Conservation (phyloP, 331 rosid species). For the Acacia pycnantha region DNA sequence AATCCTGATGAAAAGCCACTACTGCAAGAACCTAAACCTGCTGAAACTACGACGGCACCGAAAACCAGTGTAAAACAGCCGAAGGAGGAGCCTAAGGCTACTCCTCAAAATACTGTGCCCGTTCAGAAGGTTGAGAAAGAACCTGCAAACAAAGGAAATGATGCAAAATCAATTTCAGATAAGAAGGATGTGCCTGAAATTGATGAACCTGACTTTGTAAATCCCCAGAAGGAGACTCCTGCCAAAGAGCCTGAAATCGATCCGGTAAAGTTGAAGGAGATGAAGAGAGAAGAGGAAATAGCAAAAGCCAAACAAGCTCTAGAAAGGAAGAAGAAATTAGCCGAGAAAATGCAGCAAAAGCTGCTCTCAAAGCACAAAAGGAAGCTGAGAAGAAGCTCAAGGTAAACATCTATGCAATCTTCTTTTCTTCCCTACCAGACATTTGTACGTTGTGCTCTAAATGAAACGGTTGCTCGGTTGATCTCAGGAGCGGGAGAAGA, state of each 20-base stretch:
- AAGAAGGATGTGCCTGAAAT: constrained; percentile 36
- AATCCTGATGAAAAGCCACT: constrained; percentile 82
- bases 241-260: constrained; percentile 52
- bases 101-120: constrained; percentile 37
- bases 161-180: constrained; percentile 35
- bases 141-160: constrained; percentile 40
- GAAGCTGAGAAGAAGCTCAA: constrained; percentile 82
- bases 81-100: constrained; percentile 50
- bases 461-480: constrained; percentile 5
- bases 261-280: constrained; percentile 67
- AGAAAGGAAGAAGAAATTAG: constrained; percentile 81
- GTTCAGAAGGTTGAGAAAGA: constrained; percentile 62
- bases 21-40: constrained; percentile 41
- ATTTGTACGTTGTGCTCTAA: not conserved
- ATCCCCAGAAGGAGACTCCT: constrained; percentile 38
- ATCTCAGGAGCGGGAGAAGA: constrained; percentile 76
- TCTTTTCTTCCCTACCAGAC: not conserved
- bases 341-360: constrained; percentile 85
- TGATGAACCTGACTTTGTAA: constrained; percentile 47
- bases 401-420: constrained; percentile 40
- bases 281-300: constrained; percentile 82
- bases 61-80: constrained; percentile 48
- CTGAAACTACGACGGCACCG: constrained; percentile 33
- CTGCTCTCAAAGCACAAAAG: constrained; percentile 64
- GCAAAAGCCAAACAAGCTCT: constrained; percentile 73